Evolutionary conservation across 2,329 filamentous ascomycete genomes (phyloP).

Genomic region (Zymoseptoria tritici): DNA sequence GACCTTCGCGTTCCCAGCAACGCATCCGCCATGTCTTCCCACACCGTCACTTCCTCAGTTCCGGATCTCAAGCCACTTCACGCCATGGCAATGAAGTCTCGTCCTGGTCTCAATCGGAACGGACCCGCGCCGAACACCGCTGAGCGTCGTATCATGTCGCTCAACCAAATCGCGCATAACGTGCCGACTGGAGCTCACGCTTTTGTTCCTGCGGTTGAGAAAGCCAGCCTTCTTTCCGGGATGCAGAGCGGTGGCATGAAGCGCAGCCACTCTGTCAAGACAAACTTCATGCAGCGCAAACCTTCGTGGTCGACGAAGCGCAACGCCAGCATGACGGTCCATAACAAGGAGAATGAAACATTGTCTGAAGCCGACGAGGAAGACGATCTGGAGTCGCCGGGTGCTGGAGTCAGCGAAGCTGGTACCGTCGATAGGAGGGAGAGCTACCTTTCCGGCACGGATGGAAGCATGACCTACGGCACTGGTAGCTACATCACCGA

Average conservation of each 20-base stretch:
- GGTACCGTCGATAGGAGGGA: slow-evolving; percentile 16
- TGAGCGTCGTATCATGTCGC: slow-evolving; percentile 71
- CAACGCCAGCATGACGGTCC: slow-evolving; percentile 19
- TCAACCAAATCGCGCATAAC: slow-evolving; percentile 83
- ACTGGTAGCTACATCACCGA: slow-evolving; percentile 22
- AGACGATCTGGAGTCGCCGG: slow-evolving; percentile 16
- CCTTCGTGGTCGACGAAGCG: slow-evolving; percentile 29
- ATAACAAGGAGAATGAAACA: slow-evolving; percentile 43
- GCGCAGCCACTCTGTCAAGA: slow-evolving; percentile 33
- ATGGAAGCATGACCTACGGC: slow-evolving; percentile 25
- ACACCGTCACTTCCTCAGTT: slow-evolving; percentile 31
- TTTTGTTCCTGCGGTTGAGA: slow-evolving; percentile 20
- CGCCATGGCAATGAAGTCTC: slow-evolving; percentile 44
- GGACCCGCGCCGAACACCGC: slow-evolving; percentile 32
- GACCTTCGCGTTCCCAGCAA: slow-evolving; percentile 35
- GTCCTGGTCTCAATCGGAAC: slow-evolving; percentile 36
- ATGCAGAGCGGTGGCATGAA: slow-evolving; percentile 20
- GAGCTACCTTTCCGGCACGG: slow-evolving; percentile 18
- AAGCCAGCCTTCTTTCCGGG: slow-evolving; percentile 21
- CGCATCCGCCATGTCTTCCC: slow-evolving; percentile 37
- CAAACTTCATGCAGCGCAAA: slow-evolving; percentile 25
- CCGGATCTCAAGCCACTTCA: slow-evolving; percentile 26
- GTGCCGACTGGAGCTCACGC: slow-evolving; percentile 43
- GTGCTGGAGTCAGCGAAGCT: slow-evolving; percentile 13
- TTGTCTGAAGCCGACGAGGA: slow-evolving; percentile 38